A percentile compares a stretch with the other conserved stretches of the same genome.
phyloP scores from a whole-genome alignment of 257 asterid species.

The Dorcoceras hygrometricum region DNA sequence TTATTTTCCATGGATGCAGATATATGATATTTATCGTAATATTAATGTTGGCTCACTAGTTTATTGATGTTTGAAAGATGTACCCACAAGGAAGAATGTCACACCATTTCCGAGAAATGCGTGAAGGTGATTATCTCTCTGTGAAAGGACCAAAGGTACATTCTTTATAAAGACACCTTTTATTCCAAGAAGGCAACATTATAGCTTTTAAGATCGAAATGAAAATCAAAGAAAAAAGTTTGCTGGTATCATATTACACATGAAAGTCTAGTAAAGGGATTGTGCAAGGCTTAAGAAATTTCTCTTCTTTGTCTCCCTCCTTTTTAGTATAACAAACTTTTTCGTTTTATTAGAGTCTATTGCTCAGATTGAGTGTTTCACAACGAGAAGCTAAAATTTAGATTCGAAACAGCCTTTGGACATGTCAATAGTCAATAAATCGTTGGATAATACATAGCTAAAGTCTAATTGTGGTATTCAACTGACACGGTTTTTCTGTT shows the following conservation, averaged over 20 bases:
- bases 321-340: not conserved
- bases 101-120: conserved; percentile 92
- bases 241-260: not conserved
- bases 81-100: conserved; percentile 99
- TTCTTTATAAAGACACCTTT: conserved; percentile 15
- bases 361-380: not conserved
- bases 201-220: not conserved
- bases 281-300: not conserved
- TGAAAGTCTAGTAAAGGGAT: not conserved
- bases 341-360: not conserved
- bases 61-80: conserved; percentile 53
- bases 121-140: conserved; percentile 75
- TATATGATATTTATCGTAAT: not conserved
- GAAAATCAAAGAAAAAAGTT: not conserved
- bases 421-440: not conserved
- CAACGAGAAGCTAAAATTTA: not conserved
- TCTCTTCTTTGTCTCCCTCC: not conserved
- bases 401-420: not conserved
- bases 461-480: conserved; percentile 1
- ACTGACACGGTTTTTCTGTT: conserved; percentile 10
- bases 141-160: conserved; percentile 98
- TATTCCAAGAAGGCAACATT: not conserved
- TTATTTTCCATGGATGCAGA: conserved; percentile 6
- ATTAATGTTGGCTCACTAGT: conserved; percentile 17
- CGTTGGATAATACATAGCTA: not conserved